A percentile compares a stretch with the other conserved stretches of the same genome.
phyloP scores from a whole-genome alignment of 345 rosid species.

The Cardamine resedifolia region DNA sequence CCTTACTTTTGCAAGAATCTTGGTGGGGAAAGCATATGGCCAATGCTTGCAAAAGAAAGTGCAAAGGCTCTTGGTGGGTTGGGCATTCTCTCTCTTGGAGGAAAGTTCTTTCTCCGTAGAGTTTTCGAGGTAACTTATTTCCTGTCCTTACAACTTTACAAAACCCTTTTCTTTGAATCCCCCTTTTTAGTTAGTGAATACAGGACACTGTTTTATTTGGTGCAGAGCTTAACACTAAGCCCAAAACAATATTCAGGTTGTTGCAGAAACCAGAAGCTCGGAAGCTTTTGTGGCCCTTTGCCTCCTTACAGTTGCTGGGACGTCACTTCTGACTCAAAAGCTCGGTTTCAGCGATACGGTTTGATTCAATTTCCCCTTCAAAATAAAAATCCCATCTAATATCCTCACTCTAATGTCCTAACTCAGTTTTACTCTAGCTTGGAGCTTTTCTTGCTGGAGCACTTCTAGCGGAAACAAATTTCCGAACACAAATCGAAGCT shows the following conservation, averaged over 20 bases:
- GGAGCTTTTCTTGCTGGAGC: conserved; percentile 99
- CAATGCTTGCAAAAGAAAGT: conserved; percentile 90
- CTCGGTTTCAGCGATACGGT: conserved; percentile 99
- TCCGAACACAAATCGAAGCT: conserved; percentile 95
- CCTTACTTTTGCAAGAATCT: conserved; percentile 46
- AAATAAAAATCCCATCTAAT: conserved; percentile 13
- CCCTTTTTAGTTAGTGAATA: conserved; percentile 19
- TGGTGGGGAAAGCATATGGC: conserved; percentile 77
- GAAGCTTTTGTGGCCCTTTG: conserved; percentile 97
- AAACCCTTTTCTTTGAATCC: not conserved
- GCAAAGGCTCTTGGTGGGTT: conserved; percentile 82
- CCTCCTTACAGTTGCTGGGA: conserved; percentile 90
- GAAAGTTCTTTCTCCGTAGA: conserved; percentile 78
- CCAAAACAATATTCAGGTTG: conserved; percentile 59
- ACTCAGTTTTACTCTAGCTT: conserved; percentile 50
- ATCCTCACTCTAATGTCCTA: conserved; percentile 4
- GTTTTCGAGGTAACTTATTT: conserved; percentile 66
- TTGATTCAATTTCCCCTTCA: conserved; percentile 10
- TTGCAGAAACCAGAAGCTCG: conserved; percentile 94
- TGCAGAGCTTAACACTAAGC: conserved; percentile 37
- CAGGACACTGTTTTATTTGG: conserved; percentile 21
- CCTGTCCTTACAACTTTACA: not conserved
- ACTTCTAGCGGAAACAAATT: conserved; percentile 91
- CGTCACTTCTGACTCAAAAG: conserved; percentile 84
- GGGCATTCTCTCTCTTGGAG: conserved; percentile 89